Evolutionary conservation across 805 yeast species (phyloP), one percentile per base, ranked within the genome.

Genomic region (Sugiyamaella chiloensis): DNA sequence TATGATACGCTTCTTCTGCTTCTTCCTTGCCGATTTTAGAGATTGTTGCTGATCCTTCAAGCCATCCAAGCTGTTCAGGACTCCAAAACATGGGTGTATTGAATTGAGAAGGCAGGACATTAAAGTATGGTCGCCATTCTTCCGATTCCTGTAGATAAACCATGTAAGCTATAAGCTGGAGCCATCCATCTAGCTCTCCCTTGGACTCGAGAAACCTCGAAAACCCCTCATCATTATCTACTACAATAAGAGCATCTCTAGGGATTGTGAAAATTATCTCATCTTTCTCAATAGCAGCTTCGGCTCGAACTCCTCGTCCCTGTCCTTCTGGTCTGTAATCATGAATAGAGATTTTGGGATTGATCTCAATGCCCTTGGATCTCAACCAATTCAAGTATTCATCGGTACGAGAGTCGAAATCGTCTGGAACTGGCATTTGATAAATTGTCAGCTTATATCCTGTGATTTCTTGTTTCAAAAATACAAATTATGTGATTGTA

Each of bases 41-140:
- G 24, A 82, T 57, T 1, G 90, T 80, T 34, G 79, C 71, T 0
- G 96, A 87, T 0, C 97, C 97, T 39, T 70, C 57, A 51, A 91
- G 70, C 1, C 53, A 48, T 2, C 68, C 52, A 32, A 85, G 60
- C 48, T 91, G 93, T 0, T 71, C 73, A 0, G 78, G 79, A 1
- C 53, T 52, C 98, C 99, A 91, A 59, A 80, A 87, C 80, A 89
- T 85, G 49, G 89, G 75, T 29, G 83, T 83, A 58, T 81, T 74
- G 64, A 84, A 79, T 12, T 60, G 52, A 2, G 55, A 60, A 0
- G 98, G 98, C 34, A 91, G 70, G 0, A 90, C 78, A 17, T 77
- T 68, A 48, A 89, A 79, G 63, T 91, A 91, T 1, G 80, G 74
- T 44, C 61, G 63, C 95, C 96, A 91, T 26, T 65, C 68, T 34